Base-by-base conservation (phyloP, 2,329 filamentous ascomycete species). In the Colletotrichum eremochloae region DNA sequence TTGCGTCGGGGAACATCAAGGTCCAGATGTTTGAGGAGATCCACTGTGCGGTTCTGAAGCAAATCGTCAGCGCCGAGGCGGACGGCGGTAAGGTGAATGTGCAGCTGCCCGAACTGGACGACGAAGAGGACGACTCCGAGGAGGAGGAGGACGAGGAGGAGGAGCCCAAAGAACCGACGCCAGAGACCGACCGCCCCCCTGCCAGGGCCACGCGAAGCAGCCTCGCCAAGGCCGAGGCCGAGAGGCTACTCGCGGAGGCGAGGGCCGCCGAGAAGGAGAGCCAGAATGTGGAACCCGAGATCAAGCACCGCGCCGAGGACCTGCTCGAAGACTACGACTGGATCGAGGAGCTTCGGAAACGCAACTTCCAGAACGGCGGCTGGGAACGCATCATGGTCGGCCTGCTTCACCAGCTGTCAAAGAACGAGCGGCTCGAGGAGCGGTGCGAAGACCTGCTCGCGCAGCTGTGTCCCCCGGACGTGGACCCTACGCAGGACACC, bases 301-400 rank as follows among this genome's bases (percentile, higher is more conserved):
- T 86, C 5, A 86, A 84, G 62, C 92, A 95, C 79, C 91, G 89
- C 14, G 95, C 94, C 9, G 89, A 92, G 31, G 94, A 97, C 73
- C 89, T 96, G 77, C 86, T 97, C 58, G 86, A 84, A 11, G 85
- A 90, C 8, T 95, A 92, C 75, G 89, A 94, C 76, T 99, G 96
- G 96, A 90, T 97, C 71, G 93, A 97, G 65, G 89, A 94, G 74
- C 86, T 98, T 31, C 91, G 91, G 75, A 93, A 93, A 77, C 92
- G 96, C 57, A 92, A 97, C 75, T 97, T 98, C 79, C 87, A 90
- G 74, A 89, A 96, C 56, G 96, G 96, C 68, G 95, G 95, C 29
- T 99, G 96, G 96, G 91, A 98, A 81, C 82, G 94, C 73, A 96
- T 98, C 74, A 88, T 98, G 78, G 91, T 97, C 55, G 96, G 95